These are phyloP conservation scores for Aspergillus fumigatiaffinis DNA, from an alignment of 2,329 filamentous ascomycete genomes.

Conservation along the genomic window DNA sequence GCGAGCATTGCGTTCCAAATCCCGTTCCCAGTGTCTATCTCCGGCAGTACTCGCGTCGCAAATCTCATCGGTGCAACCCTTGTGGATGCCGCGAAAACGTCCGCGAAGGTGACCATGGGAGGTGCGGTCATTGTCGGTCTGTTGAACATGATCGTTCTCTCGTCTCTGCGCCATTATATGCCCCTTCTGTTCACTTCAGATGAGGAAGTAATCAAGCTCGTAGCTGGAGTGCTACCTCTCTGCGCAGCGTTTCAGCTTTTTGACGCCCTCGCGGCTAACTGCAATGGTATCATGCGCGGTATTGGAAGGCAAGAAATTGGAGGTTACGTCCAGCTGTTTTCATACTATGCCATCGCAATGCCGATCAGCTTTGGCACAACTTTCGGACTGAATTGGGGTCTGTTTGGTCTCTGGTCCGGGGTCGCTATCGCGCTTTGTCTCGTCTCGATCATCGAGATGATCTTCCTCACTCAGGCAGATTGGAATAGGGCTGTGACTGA, in stretches of 20 bases:
- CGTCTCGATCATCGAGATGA: constrained; percentile 53
- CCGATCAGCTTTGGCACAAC: constrained; percentile 76
- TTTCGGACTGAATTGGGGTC: constrained; percentile 71
- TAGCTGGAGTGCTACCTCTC: constrained; percentile 68
- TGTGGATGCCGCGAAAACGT: constrained; percentile 72
- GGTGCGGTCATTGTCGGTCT: constrained; percentile 68
- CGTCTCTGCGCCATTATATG: constrained; percentile 65
- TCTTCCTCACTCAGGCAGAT: constrained; percentile 53
- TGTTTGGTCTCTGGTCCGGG: constrained; percentile 78
- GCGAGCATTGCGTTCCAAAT: constrained; percentile 82
- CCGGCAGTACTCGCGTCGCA: constrained; percentile 80
- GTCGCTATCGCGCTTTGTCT: constrained; percentile 66
- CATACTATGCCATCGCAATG: constrained; percentile 82
- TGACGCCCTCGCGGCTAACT: constrained; percentile 73
- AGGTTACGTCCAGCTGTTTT: constrained; percentile 79
- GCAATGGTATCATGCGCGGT: constrained; percentile 80
- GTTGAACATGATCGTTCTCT: constrained; percentile 71
- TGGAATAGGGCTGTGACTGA: constrained; percentile 60
- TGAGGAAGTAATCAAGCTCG: constrained; percentile 62
- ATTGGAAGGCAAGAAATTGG: constrained; percentile 86
- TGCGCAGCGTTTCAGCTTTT: constrained; percentile 88
- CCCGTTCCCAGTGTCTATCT: constrained; percentile 86
- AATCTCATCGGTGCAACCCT: constrained; percentile 88
- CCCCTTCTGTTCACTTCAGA: constrained; percentile 77
- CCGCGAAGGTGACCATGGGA: constrained; percentile 70